phyloP scores from a whole-genome alignment of 768 basidiomycete genomes.

The Boletus sp. region DNA sequence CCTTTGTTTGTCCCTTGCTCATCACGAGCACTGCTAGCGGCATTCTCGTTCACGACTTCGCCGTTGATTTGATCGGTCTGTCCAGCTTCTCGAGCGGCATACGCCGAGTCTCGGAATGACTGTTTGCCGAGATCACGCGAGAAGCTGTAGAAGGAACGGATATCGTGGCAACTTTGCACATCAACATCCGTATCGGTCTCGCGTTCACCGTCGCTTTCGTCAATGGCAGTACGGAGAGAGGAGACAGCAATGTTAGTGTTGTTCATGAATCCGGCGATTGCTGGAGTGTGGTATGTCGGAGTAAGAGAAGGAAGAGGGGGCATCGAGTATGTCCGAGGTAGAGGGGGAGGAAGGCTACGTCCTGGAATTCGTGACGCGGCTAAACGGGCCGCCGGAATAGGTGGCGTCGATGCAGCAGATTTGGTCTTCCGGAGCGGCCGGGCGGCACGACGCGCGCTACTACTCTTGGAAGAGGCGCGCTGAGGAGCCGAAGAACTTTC shows the following conservation, averaged over 20 bases:
- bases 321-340: conserved; percentile 34
- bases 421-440: conserved; percentile 35
- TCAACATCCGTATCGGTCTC: conserved; percentile 35
- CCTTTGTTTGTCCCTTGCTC: conserved; percentile 10
- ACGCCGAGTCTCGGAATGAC: conserved; percentile 22
- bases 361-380: conserved; percentile 33
- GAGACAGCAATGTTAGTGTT: conserved; percentile 38
- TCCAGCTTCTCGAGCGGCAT: conserved; percentile 24
- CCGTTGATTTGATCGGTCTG: conserved; percentile 21
- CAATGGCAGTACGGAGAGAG: conserved; percentile 34
- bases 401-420: conserved; percentile 36
- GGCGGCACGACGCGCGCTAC: conserved; percentile 25
- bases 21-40: conserved; percentile 8
- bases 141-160: conserved; percentile 35
- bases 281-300: conserved; percentile 28
- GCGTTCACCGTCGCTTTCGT: conserved; percentile 34
- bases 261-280: conserved; percentile 30
- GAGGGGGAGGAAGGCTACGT: conserved; percentile 29
- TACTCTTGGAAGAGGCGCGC: conserved; percentile 25
- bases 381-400: conserved; percentile 32
- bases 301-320: conserved; percentile 32
- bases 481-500: conserved; percentile 22
- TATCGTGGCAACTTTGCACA: conserved; percentile 24
- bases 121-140: conserved; percentile 31
- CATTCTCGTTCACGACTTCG: conserved; percentile 18